Evolutionary conservation across 1,284 basidiomycete genomes (phyloP), one percentile per base, ranked within the genome.

Genomic region (Rhodofomes roseus): DNA sequence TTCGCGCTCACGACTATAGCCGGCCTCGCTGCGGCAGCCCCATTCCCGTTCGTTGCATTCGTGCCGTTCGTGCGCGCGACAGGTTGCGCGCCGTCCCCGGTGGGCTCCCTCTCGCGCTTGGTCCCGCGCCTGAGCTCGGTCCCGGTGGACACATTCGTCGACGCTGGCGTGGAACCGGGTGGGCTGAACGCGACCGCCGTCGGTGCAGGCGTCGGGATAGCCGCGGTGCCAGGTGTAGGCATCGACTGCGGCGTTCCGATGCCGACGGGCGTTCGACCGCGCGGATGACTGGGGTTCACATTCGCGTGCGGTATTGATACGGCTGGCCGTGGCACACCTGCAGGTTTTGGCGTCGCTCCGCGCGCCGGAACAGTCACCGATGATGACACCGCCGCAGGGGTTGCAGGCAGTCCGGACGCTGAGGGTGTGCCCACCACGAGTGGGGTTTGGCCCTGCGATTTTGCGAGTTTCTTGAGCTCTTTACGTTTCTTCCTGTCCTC

Each of bases 401-500:
- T 68, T 34, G 71, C 55, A 69, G 71, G 62, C 66, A 71, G 60
- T 58, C 70, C 64, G 53, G 69, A 65, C 40, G 67, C 67, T 57
- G 76, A 63, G 65, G 65, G 60, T 66, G 68, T 62, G 63, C 64
- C 59, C 66, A 68, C 60, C 65, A 60, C 58, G 20, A 71, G 67
- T 44, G 69, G 56, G 16, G 66, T 66, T n/a, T 81, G 80, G 22
- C 76, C 77, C 71, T 86, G 85, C 43, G 82, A 77, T 66, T 87
- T 88, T 58, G 84, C 85, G 51, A 87, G 79, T 60, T 82, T 83
- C 74, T 85, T 90, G 66, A 83, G 78, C 72, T 90, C 88, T 78
- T 90, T 90, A 86, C 87, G 80, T 75, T 83, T 86, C 78, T 87
- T 90, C 69, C 89, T 77, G 75, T 91, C 89, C 74, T 92, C 89